Percentiles rank a stretch among this genome's conserved stretches.
These are phyloP conservation scores for Ceriops tagal DNA, from an alignment of 345 rosid genomes.

Conservation along the genomic window DNA sequence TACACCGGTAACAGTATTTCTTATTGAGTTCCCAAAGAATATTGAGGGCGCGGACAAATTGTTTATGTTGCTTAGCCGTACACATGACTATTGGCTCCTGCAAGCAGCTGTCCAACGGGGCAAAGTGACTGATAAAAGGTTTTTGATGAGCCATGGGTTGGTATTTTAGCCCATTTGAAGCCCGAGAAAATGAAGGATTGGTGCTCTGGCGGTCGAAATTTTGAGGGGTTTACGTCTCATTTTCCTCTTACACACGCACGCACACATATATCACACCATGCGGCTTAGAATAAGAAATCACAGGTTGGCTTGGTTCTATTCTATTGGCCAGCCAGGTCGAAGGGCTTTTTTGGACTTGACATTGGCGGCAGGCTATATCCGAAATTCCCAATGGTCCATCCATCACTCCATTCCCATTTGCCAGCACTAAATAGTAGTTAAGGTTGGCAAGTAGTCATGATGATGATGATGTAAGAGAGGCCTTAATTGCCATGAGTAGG, in stretches of 20 bases:
- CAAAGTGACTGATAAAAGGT: background rate
- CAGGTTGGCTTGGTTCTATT: constrained; percentile 4
- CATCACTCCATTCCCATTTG: background rate
- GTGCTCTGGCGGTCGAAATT: background rate
- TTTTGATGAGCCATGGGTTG: background rate
- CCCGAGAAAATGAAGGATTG: background rate
- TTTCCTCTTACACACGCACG: background rate
- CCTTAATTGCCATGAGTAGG: background rate
- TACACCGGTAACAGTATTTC: background rate
- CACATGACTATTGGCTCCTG: background rate
- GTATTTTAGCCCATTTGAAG: background rate
- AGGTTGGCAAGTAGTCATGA: background rate
- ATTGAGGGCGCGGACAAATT: background rate
- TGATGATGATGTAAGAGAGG: background rate
- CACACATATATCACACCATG: background rate
- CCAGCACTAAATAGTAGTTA: background rate
- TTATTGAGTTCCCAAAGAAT: background rate
- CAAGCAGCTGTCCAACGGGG: background rate
- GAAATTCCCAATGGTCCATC: background rate
- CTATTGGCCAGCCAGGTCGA: background rate
- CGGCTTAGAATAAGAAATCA: background rate
- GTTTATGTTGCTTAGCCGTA: background rate
- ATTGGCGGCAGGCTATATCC: background rate
- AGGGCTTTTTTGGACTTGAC: background rate
- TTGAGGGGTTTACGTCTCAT: constrained; percentile 3